phyloP scores from a whole-genome alignment of 805 yeast genomes.

The Pichia nanzhaoensis region DNA sequence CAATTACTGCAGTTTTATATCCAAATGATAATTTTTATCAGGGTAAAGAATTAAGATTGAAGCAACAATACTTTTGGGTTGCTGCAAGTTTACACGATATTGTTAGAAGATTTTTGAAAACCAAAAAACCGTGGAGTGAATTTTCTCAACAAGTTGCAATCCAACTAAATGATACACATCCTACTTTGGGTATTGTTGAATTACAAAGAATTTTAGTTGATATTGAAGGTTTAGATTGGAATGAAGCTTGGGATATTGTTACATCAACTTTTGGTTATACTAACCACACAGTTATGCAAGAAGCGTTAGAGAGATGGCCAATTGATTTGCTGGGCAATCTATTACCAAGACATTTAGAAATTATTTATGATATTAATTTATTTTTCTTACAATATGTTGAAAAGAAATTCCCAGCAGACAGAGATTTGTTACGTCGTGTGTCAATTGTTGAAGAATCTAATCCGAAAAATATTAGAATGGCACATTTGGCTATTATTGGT shows the following conservation, averaged over 20 bases:
- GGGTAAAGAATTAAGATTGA: conserved; percentile 87
- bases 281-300: conserved; percentile 91
- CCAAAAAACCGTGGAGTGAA: conserved; percentile 68
- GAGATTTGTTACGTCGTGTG: conserved; percentile 58
- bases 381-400: conserved; percentile 73
- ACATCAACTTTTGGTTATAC: conserved; percentile 82
- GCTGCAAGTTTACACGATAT: conserved; percentile 90
- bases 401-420: conserved; percentile 67
- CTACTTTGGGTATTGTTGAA: conserved; percentile 86
- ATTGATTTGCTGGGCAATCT: conserved; percentile 69
- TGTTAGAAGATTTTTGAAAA: conserved; percentile 80
- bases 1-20: conserved; percentile 85
- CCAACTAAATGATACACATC: conserved; percentile 93
- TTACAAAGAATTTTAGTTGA: conserved; percentile 82
- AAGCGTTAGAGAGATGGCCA: conserved; percentile 96
- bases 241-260: conserved; percentile 79
- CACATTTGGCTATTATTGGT: conserved; percentile 82
- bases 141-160: conserved; percentile 84
- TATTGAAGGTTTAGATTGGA: conserved; percentile 76
- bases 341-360: conserved; percentile 87
- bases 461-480: conserved; percentile 88
- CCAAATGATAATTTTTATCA: conserved; percentile 90
- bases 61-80: conserved; percentile 97
- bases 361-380: conserved; percentile 79
- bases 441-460: conserved; percentile 78